A percentile compares a stretch with the other conserved stretches of the same genome.
phyloP scores from a whole-genome alignment of 805 yeast species.

The Suhomyces sp. region DNA sequence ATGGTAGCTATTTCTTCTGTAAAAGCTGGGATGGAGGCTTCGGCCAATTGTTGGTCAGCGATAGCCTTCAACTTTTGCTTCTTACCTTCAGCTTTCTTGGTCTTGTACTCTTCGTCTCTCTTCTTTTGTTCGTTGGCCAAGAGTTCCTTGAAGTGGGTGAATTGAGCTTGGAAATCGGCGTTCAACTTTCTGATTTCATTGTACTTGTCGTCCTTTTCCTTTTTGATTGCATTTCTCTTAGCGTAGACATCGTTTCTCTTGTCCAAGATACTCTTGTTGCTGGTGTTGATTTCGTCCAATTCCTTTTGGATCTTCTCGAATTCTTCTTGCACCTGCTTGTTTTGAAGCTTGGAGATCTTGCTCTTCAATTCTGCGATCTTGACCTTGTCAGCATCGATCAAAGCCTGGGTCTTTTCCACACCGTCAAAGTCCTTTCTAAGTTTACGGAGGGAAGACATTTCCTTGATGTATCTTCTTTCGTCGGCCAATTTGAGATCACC shows the following conservation, averaged over 20 bases:
- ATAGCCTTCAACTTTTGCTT: constrained; percentile 50
- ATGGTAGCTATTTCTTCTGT: constrained; percentile 73
- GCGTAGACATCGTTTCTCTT: constrained; percentile 63
- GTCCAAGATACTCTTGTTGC: constrained; percentile 60
- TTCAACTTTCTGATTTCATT: constrained; percentile 66
- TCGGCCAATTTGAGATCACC: constrained; percentile 87
- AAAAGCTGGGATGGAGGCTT: constrained; percentile 82
- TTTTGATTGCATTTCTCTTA: constrained; percentile 65
- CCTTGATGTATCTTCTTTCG: constrained; percentile 82
- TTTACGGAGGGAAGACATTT: constrained; percentile 80
- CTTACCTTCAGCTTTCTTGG: constrained; percentile 49
- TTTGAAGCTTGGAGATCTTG: constrained; percentile 57
- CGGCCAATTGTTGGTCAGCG: constrained; percentile 68
- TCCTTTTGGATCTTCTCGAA: constrained; percentile 68
- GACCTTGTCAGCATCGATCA: constrained; percentile 74
- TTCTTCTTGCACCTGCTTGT: constrained; percentile 62
- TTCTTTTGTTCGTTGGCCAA: constrained; percentile 67
- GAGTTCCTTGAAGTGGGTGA: constrained; percentile 65
- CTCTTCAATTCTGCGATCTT: constrained; percentile 75
- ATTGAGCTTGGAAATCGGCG: constrained; percentile 73
- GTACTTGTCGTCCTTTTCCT: constrained; percentile 68
- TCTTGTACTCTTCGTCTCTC: constrained; percentile 69
- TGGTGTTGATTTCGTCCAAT: constrained; percentile 62
- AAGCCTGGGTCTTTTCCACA: constrained; percentile 71
- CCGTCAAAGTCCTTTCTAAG: constrained; percentile 73